phyloP scores from a whole-genome alignment of 345 rosid genomes.

The Gossypium herbaceum region DNA sequence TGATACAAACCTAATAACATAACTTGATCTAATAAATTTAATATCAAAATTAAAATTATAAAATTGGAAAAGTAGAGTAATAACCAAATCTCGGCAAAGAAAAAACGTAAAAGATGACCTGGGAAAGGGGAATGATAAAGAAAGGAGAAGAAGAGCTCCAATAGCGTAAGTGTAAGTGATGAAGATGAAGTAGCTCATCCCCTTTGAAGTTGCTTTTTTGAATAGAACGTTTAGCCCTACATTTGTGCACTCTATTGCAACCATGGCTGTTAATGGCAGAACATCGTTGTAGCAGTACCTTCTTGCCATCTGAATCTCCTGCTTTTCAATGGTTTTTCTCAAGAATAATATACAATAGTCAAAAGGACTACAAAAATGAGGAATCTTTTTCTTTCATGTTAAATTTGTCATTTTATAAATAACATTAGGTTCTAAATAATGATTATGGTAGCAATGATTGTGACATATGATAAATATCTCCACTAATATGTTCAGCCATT shows the following conservation, averaged over 20 bases:
- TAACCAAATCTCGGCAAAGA: too few species aligned
- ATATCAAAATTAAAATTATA: too few species aligned
- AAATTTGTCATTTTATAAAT: too few species aligned
- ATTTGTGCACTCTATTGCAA: constrained; percentile 17
- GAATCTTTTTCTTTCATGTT: background rate
- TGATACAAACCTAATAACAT: too few species aligned
- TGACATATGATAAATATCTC: too few species aligned
- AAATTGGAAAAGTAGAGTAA: too few species aligned
- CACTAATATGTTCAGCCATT: too few species aligned
- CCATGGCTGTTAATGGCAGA: constrained; percentile 33
- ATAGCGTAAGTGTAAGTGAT: constrained; percentile 21
- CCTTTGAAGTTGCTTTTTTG: constrained; percentile 37
- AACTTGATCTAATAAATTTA: too few species aligned
- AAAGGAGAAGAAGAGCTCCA: constrained; percentile 28
- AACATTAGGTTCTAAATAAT: too few species aligned
- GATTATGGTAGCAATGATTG: background rate
- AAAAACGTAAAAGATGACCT: constrained; percentile 9
- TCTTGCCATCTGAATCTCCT: constrained; percentile 7
- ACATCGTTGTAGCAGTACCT: constrained; percentile 23
- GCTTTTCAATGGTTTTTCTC: background rate
- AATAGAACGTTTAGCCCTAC: constrained; percentile 31
- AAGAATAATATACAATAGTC: background rate
- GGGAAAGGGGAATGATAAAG: constrained; percentile 21
- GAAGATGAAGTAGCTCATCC: constrained; percentile 35
- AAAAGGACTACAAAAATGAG: background rate